Conservation (phyloP, 148 eudicot species). For the Vaccinium myrtillus region DNA sequence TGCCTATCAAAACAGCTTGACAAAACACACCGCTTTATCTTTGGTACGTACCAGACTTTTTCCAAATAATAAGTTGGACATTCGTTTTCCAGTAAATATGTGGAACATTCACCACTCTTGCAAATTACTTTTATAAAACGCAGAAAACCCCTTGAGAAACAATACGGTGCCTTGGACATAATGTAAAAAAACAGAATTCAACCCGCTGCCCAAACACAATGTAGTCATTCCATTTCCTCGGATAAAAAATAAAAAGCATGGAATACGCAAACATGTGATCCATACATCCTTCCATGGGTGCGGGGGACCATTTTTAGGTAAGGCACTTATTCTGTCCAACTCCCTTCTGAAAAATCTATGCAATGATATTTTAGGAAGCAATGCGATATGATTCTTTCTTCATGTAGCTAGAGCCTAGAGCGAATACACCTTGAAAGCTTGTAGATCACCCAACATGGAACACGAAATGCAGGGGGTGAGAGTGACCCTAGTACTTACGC, state of each 20-base stretch:
- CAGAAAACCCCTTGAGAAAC: background rate
- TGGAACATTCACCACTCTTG: background rate
- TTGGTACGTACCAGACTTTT: background rate
- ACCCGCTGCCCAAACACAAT: background rate
- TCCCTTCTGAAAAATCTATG: background rate
- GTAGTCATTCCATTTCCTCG: background rate
- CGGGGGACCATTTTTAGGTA: background rate
- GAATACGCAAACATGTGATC: background rate
- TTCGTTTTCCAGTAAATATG: background rate
- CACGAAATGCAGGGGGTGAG: background rate
- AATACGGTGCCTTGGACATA: background rate
- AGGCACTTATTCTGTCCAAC: background rate
- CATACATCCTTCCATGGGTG: background rate
- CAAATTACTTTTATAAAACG: background rate
- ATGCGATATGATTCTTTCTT: background rate
- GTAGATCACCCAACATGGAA: background rate
- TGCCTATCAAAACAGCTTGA: background rate
- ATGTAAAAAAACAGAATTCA: background rate
- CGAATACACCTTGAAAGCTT: background rate
- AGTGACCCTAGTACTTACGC: conserved; percentile 13
- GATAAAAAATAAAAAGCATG: background rate
- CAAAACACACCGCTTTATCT: background rate
- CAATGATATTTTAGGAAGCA: background rate
- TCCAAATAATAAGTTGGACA: background rate
- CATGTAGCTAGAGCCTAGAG: background rate